Conservation (phyloP, 257 asterid genomes). For the Linderniella brevidens region DNA sequence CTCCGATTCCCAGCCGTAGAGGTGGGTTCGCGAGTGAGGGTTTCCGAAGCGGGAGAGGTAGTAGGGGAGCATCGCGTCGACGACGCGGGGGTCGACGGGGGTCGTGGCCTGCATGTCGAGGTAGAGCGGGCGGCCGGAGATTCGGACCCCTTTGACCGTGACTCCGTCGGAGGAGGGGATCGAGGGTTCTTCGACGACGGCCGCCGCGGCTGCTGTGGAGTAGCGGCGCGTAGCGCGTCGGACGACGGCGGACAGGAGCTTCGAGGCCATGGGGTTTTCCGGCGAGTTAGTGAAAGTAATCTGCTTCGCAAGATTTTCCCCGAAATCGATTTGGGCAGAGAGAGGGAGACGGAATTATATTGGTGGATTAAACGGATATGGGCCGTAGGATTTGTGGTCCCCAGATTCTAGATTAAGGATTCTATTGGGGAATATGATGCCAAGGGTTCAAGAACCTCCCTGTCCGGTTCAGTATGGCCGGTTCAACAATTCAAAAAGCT, state of each 20-base stretch:
- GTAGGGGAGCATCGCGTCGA: conserved; percentile 87
- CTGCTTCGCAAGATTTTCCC: no score
- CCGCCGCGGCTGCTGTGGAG: conserved; percentile 38
- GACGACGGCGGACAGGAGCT: conserved; percentile 34
- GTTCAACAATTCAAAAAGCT: no score
- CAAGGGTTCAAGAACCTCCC: no score
- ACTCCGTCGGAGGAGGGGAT: conserved; percentile 18
- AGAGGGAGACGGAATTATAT: no score
- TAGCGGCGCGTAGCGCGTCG: conserved; percentile 31
- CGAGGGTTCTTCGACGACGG: conserved; percentile 33
- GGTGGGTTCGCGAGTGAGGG: conserved; percentile 92
- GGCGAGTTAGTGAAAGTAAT: no score
- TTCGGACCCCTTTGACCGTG: conserved; percentile 75
- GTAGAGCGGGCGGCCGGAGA: conserved; percentile 84
- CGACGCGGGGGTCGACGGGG: conserved; percentile 88
- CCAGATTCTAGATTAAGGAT: no score
- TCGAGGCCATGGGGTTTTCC: conserved; percentile 31
- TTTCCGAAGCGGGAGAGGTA: conserved; percentile 68
- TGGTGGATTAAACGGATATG: no score
- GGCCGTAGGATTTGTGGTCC: no score
- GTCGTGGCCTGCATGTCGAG: conserved; percentile 97
- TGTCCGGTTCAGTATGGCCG: no score
- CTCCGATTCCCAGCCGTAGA: conserved; percentile 99
- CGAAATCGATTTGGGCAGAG: no score
- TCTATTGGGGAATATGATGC: no score